Evolutionary conservation across 2,329 filamentous ascomycete species (phyloP), one percentile per base, ranked within the genome.

Genomic region (Gnomoniopsis smithogilvyi): DNA sequence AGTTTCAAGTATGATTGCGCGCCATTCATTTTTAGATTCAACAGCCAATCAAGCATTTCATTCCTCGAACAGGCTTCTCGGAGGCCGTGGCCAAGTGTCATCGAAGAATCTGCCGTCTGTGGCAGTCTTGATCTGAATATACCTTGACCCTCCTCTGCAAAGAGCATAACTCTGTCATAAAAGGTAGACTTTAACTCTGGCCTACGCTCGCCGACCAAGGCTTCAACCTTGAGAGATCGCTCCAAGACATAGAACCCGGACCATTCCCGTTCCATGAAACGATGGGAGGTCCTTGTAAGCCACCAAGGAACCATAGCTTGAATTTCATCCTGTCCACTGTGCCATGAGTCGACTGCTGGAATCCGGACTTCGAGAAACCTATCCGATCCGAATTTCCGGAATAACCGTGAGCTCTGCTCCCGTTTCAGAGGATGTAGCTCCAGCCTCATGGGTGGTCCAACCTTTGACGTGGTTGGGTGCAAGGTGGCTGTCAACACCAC

Each of bases 351-450:
- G 0, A 67, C 65, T 0, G 74, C 73, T 0, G 84, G 83, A 8
- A 86, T 72, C 2, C 76, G 67, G 1, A 87, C 59, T 56, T 87
- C 82, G 1, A 88, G 63, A 49, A 87, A 86, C 0, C 85, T 76
- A 62, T 87, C 84, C 0, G 78, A 70, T 0, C 85, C 84, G 61
- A 86, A 86, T 3, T 78, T 78, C 17, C 85, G 78, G n/a, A 73
- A 71, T 0, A 87, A 69, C 1, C 85, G 79, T 66, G 84, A 77
- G 0, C 79, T 73, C 4, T 74, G 67, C 33, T 84, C 80, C 1
- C 84, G 66, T 12, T 70, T 73, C 2, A 86, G 65, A 0, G 81
- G 78, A 2, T 76, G 71, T 8, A 87, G 73, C 8, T 73, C 73
- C 11, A 86, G 64, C 0, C 65, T 60, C 59, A 84, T 82, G 0